Evolutionary conservation across 495 filamentous ascomycete species (phyloP).

Genomic region (Recurvomyces mirabilis): DNA sequence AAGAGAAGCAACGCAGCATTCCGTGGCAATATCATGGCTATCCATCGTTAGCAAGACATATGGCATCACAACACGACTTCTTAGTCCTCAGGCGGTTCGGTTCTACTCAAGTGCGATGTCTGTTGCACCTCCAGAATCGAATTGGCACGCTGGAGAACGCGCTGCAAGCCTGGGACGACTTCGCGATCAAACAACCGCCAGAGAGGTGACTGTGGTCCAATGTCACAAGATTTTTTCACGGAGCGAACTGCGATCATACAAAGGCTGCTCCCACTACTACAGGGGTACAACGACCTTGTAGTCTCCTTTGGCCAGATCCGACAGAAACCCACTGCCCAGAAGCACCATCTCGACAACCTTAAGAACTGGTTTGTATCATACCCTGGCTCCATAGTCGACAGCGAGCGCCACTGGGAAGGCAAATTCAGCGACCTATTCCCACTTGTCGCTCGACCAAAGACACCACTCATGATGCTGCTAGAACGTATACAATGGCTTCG

Average conservation of each 20-base stretch:
- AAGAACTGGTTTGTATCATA: conserved; percentile 2
- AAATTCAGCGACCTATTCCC: conserved; percentile 3
- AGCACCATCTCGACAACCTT: neutral
- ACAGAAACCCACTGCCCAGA: neutral
- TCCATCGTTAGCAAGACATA: neutral
- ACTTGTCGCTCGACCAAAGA: neutral
- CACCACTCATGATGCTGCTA: neutral
- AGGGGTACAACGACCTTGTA: conserved; percentile 1
- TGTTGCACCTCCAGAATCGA: conserved; percentile 2
- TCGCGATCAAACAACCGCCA: neutral
- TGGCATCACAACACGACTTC: conserved; percentile 3
- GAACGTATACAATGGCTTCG: neutral
- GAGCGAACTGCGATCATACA: neutral
- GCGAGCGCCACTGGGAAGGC: neutral
- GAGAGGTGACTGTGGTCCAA: neutral
- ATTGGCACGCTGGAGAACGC: neutral
- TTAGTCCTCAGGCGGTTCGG: conserved; percentile 1
- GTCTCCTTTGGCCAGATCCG: neutral
- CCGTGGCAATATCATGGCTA: conserved; percentile 1
- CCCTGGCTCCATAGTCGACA: neutral
- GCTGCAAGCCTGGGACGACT: conserved; percentile 1
- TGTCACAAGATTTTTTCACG: neutral
- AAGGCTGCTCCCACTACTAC: neutral
- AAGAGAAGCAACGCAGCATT: too few species aligned
- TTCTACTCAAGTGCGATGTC: neutral